Evolutionary conservation across 2,329 filamentous ascomycete species (phyloP), one percentile per base, ranked within the genome.

Genomic region (Chrysosphaeria jannelii): DNA sequence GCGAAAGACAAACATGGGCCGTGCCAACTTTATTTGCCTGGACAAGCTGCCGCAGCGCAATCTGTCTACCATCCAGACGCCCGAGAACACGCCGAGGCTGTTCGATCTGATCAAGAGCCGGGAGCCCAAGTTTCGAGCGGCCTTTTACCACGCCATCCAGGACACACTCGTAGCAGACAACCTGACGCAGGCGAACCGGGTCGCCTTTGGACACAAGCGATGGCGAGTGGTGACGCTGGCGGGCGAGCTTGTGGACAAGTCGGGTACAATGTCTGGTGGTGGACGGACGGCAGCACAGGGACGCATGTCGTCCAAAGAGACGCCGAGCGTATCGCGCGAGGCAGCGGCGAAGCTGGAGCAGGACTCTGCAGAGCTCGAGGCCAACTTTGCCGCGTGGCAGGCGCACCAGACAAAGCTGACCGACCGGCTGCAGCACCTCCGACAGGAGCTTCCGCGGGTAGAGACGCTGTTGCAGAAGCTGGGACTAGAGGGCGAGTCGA

Each of bases 211-310:
- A 20, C 74, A 74, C 21, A 74, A 66, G 48, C 55, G 85, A 42
- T 97, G 85, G 85, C 67, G 85, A 32, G 85, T 97, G 3, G 85
- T 97, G 19, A 97, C 85, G 0, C 58, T 97, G 3, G 76, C 79
- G 29, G 85, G 85, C 23, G 79, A 91, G 42, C 57, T 97, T 24
- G 93, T 97, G 33, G 85, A 97, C 47, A 88, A 88, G 41, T 91
- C 81, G 1, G 85, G 85, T 53, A 93, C 85, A 17, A 93, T 97
- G 85, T 90, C 75, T 28, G 85, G 85, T 51, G 85, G 85, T 53
- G 85, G 85, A 27, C 81, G 63, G 21, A 72, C 74, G 10, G 74
- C 85, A 27, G 79, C 81, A 35, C 76, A 68, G 38, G 88, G 88
- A 1, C 64, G 78, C 27, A 97, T 97, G 88, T 93, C 81, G 0